Percentiles rank a stretch among this genome's conserved stretches.
Evolutionary conservation across 495 filamentous ascomycete genomes (phyloP).

Genomic region (Podospora conica): DNA sequence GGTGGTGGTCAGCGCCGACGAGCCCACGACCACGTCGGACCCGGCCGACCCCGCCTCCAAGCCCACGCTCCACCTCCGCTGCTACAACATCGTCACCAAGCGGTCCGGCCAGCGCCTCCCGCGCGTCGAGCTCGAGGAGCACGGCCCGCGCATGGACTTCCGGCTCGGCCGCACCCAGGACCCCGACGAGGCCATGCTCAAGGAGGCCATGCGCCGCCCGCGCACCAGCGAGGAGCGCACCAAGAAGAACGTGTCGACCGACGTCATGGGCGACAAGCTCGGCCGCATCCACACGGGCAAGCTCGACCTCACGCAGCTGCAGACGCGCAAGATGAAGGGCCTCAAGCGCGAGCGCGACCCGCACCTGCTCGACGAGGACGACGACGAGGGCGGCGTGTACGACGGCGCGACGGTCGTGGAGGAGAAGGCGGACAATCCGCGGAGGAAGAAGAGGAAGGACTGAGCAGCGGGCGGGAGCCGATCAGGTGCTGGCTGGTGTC

Average conservation of each 20-base stretch:
- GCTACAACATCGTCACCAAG: slow-evolving; percentile 78
- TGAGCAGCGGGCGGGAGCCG: background rate
- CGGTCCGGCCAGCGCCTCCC: slow-evolving; percentile 80
- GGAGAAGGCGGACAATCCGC: slow-evolving; percentile 11
- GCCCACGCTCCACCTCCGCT: slow-evolving; percentile 72
- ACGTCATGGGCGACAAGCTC: slow-evolving; percentile 90
- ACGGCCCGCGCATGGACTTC: slow-evolving; percentile 94
- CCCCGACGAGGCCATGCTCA: slow-evolving; percentile 68
- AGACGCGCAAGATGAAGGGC: slow-evolving; percentile 99
- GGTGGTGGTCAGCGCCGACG: slow-evolving; percentile 71
- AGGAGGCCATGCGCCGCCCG: slow-evolving; percentile 84
- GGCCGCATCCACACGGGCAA: slow-evolving; percentile 87
- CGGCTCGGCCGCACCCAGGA: slow-evolving; percentile 73
- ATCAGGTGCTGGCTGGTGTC: too few relatives aligned
- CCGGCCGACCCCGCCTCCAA: slow-evolving; percentile 47
- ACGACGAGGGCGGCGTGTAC: slow-evolving; percentile 2
- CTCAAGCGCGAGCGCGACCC: slow-evolving; percentile 67
- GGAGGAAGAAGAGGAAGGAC: slow-evolving; percentile 19
- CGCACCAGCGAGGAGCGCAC: slow-evolving; percentile 66
- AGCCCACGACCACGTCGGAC: slow-evolving; percentile 41
- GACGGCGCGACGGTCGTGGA: background rate
- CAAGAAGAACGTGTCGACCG: slow-evolving; percentile 94
- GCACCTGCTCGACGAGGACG: slow-evolving; percentile 12
- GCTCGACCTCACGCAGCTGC: slow-evolving; percentile 79
- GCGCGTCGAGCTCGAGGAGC: slow-evolving; percentile 87